Evolutionary conservation across 2,329 filamentous ascomycete genomes (phyloP).

Genomic region (Aspergillus ibericus): DNA sequence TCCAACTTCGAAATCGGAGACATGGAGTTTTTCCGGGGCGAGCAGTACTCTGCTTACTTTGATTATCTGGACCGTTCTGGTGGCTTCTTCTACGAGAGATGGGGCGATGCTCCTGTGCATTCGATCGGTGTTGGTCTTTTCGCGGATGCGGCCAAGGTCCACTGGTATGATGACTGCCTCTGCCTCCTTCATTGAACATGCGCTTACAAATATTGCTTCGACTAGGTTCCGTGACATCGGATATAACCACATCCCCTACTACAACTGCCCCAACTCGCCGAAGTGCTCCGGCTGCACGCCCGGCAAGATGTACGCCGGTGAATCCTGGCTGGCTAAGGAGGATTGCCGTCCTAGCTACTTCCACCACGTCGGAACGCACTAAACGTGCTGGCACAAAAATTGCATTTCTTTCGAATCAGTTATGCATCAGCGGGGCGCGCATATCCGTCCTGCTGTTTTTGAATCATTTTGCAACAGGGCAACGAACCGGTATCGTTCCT

Average conservation of each 20-base stretch:
- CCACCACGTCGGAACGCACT: constrained; percentile 85
- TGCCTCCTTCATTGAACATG: neutral
- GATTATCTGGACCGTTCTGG: constrained; percentile 90
- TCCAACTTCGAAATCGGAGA: constrained; percentile 97
- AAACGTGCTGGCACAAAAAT: constrained; percentile 22
- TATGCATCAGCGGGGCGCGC: neutral
- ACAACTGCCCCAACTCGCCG: constrained; percentile 95
- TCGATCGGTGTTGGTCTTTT: constrained; percentile 90
- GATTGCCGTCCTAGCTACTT: constrained; percentile 98
- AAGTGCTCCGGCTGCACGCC: constrained; percentile 89
- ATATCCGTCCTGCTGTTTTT: neutral
- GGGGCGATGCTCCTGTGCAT: constrained; percentile 97
- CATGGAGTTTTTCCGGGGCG: constrained; percentile 86
- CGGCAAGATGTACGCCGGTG: constrained; percentile 86
- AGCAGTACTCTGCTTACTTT: constrained; percentile 93
- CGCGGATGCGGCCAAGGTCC: constrained; percentile 84
- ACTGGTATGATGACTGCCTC: constrained; percentile 66
- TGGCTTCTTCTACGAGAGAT: constrained; percentile 97
- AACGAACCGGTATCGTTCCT: constrained; percentile 7
- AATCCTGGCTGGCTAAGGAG: constrained; percentile 79
- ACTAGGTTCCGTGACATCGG: constrained; percentile 96
- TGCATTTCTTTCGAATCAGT: neutral
- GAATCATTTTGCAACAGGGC: neutral
- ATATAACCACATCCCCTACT: constrained; percentile 97
- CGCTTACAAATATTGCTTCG: neutral